Conservation (phyloP, 805 yeast genomes). For the Wickerhamiella sorbophila region DNA sequence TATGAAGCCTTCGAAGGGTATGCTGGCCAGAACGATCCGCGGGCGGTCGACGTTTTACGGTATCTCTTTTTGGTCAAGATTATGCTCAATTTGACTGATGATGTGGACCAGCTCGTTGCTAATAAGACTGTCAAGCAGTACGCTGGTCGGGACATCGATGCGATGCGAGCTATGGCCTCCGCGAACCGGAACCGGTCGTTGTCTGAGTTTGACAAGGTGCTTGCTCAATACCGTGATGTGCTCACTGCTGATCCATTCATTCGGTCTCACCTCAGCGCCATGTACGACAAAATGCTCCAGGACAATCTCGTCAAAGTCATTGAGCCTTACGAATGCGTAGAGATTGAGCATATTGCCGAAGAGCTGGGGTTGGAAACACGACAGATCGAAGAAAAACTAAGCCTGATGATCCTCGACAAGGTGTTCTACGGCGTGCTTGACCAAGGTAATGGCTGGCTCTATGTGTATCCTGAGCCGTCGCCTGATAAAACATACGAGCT, state of each 20-base stretch:
- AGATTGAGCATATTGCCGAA: slow-evolving; percentile 72
- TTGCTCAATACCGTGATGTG: slow-evolving; percentile 52
- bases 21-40: slow-evolving; percentile 39
- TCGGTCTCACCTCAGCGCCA: slow-evolving; percentile 79
- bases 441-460: slow-evolving; percentile 97
- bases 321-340: slow-evolving; percentile 95
- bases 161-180: slow-evolving; percentile 84
- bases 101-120: slow-evolving; percentile 61
- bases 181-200: slow-evolving; percentile 85
- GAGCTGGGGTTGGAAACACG: slow-evolving; percentile 75
- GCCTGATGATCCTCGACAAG: slow-evolving; percentile 92
- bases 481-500: slow-evolving; percentile 81
- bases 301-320: slow-evolving; percentile 88
- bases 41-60: slow-evolving; percentile 65
- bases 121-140: slow-evolving; percentile 63
- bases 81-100: slow-evolving; percentile 79
- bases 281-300: slow-evolving; percentile 84
- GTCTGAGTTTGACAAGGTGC: slow-evolving; percentile 77
- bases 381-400: slow-evolving; percentile 85
- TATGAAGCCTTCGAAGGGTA: slow-evolving; percentile 90
- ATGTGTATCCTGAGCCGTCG: slow-evolving; percentile 77
- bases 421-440: slow-evolving; percentile 93
- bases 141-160: slow-evolving; percentile 77
- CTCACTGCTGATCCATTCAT: slow-evolving; percentile 76
- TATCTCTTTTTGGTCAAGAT: slow-evolving; percentile 88